A percentile compares a stretch with the other conserved stretches of the same genome.
phyloP scores from a whole-genome alignment of 2,329 filamentous ascomycete species.

The Ascochyta rabiei region DNA sequence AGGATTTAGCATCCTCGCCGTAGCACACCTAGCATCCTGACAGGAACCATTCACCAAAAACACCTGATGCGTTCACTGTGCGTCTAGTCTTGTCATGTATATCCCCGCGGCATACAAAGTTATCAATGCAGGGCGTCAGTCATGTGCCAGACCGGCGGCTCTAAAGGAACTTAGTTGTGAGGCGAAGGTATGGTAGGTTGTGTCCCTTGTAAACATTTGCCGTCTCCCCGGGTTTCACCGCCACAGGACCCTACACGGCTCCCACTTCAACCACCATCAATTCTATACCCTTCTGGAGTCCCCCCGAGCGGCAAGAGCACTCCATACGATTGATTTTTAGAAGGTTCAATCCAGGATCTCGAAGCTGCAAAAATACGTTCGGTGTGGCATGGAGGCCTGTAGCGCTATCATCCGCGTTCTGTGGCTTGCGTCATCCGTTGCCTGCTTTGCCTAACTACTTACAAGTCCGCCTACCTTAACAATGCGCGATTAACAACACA shows the following conservation, averaged over 20 bases:
- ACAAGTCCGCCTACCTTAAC: conserved; percentile 7
- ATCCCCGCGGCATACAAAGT: neutral
- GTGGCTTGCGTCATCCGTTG: conserved; percentile 23
- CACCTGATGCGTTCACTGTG: conserved; percentile 7
- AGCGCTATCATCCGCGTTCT: neutral
- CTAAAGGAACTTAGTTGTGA: neutral
- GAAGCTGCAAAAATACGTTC: neutral
- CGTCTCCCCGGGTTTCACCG: neutral
- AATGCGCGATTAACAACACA: conserved; percentile 10
- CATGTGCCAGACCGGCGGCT: neutral
- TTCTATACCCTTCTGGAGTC: neutral
- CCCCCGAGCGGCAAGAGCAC: neutral
- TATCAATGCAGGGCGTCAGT: neutral
- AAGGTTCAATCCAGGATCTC: neutral
- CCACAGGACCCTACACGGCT: neutral
- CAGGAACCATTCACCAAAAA: conserved; percentile 1
- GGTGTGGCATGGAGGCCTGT: neutral
- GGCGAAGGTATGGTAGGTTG: neutral
- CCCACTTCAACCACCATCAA: neutral
- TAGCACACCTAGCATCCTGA: neutral
- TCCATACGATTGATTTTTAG: neutral
- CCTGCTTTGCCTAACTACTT: conserved; percentile 25
- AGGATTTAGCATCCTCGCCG: neutral
- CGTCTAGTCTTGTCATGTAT: neutral
- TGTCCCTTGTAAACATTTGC: neutral